Base-by-base conservation (phyloP, 2,329 filamentous ascomycete species). In the Trichoderma arundinaceum region DNA sequence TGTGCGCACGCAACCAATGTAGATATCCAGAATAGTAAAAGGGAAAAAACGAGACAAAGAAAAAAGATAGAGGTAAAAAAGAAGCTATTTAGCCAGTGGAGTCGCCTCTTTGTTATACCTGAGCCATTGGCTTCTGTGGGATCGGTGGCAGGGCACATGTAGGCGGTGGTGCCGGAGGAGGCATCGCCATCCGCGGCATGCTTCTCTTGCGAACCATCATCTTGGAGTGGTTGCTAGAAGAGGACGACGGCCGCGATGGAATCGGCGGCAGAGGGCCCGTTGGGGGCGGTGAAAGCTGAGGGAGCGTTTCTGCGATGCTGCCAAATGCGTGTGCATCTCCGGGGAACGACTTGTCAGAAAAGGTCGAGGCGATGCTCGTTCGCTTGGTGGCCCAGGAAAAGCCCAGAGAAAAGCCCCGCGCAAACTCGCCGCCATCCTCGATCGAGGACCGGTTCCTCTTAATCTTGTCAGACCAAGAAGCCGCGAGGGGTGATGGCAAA, bases 151-250 rank as follows among this genome's bases (percentile, higher is more conserved):
- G 77, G 13, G 84, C 84, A 68, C 81, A 81, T 10, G 77, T 85
- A 28, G 85, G 85, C 5, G 85, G 85, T 7, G 85, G 85, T 13
- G 79, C 82, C 15, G 84, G 84, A 35, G 84, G 84, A 1, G 64
- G 44, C 39, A 75, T 75, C 43, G 75, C 76, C 49, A 85, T 75
- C 32, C 84, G 82, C 6, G 83, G 80, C 79, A 85, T 80, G 73
- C 84, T 86, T 64, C 80, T 78, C 32, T 82, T 77, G 60, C 77
- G 78, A 32, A 74, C 43, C 22, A 76, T 57, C 6, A 68, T 67
- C 15, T 46, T 39, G 69, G 68, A 33, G 67, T 71, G 60, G 9
- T 60, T 60, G 46, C 57, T 60, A 22, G 19, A 41, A 41, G 57
- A 60, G 28, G 57, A 60, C 19, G 71, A 71, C n/a, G 70, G 68